Percentiles rank a stretch among this genome's conserved stretches.
These are phyloP conservation scores for Auricularia heimuer DNA, from an alignment of 768 basidiomycete species.

Conservation along the genomic window DNA sequence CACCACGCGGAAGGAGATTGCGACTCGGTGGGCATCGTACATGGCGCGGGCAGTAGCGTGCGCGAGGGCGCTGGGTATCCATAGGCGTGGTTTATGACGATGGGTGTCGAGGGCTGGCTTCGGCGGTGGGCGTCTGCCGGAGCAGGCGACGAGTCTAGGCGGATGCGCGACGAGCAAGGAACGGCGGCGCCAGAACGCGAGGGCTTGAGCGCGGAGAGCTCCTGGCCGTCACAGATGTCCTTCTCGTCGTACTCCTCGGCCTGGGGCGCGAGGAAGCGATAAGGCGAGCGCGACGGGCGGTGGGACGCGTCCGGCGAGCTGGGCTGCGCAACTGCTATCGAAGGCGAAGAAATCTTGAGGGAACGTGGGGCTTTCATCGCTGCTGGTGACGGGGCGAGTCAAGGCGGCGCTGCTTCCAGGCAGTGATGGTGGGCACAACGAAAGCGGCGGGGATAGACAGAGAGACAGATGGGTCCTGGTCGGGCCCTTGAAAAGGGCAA, in stretches of 20 bases:
- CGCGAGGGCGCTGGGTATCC: neutral
- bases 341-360: neutral
- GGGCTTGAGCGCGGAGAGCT: neutral
- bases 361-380: neutral
- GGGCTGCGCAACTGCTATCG: neutral
- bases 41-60: neutral
- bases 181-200: neutral
- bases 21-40: neutral
- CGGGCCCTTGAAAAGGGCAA: neutral
- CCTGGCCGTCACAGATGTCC: neutral
- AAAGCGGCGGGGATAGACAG: neutral
- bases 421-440: too few species aligned
- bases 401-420: too few species aligned
- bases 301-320: neutral
- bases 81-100: neutral
- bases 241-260: neutral
- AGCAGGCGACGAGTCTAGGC: neutral
- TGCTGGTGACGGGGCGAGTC: neutral
- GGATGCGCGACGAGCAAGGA: neutral
- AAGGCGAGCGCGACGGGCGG: conserved; percentile 1
- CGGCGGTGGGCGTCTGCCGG: neutral
- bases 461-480: neutral
- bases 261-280: neutral
- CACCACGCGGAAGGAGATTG: conserved; percentile 26
- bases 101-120: neutral